Percentiles rank a stretch among this genome's conserved stretches.
Conservation (phyloP, 2,329 filamentous ascomycete species). For the Sporothrix pallida region DNA sequence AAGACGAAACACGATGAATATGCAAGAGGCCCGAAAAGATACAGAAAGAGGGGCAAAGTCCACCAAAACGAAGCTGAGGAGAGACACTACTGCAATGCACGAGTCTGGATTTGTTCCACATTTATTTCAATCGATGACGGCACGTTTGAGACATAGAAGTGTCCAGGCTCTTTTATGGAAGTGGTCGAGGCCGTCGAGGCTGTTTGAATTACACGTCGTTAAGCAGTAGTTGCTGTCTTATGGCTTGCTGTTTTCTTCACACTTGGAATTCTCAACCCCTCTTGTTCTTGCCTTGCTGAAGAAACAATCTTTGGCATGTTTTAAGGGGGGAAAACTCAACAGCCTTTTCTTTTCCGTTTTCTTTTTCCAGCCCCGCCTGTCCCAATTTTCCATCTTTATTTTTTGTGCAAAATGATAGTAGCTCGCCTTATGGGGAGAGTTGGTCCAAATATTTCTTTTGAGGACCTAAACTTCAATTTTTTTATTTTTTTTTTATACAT, state of each 20-base stretch:
- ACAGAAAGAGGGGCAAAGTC: neutral
- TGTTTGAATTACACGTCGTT: neutral
- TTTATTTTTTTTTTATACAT: neutral
- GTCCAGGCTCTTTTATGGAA: neutral
- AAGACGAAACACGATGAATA: constrained; percentile 3
- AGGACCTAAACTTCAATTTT: neutral
- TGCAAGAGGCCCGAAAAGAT: neutral
- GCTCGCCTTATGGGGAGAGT: neutral
- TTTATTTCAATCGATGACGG: neutral
- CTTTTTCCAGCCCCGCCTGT: neutral
- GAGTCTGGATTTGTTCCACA: no score
- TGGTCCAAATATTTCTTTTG: neutral
- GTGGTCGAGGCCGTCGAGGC: neutral
- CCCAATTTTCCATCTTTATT: neutral
- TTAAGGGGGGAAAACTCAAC: neutral
- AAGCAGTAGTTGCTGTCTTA: neutral
- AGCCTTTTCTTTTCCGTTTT: neutral
- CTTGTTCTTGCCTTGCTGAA: neutral
- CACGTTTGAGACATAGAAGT: neutral
- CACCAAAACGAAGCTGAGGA: neutral
- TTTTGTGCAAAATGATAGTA: neutral
- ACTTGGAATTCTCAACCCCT: neutral
- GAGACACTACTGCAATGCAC: neutral
- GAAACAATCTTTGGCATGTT: neutral
- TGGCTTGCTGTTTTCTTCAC: neutral